phyloP scores from a whole-genome alignment of 2,329 filamentous ascomycete genomes.

The Phaeosphaeriaceae sp. region DNA sequence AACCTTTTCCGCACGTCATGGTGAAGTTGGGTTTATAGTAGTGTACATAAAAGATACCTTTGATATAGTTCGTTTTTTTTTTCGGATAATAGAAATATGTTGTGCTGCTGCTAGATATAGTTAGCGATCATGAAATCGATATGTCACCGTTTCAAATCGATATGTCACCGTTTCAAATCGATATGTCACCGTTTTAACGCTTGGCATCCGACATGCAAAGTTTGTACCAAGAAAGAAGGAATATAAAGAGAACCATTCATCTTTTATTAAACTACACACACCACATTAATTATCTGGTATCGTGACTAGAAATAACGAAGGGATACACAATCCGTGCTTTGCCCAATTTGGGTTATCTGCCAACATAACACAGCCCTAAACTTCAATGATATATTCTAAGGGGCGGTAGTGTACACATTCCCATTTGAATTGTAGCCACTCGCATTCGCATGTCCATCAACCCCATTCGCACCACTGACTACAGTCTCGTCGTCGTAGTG shows the following conservation, averaged over 20 bases:
- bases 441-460: conserved; percentile 20
- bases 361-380: neutral
- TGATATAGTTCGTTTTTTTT: no score
- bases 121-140: neutral
- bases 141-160: no score
- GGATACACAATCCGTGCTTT: neutral
- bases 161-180: no score
- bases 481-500: conserved; percentile 33
- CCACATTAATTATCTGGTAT: neutral
- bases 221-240: neutral
- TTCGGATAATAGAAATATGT: no score
- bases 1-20: neutral
- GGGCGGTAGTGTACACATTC: conserved; percentile 23
- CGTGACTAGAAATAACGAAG: neutral
- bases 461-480: conserved; percentile 13
- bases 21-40: neutral
- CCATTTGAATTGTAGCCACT: conserved; percentile 15
- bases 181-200: neutral
- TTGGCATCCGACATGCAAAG: neutral
- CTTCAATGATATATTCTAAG: conserved; percentile 4
- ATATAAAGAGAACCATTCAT: neutral
- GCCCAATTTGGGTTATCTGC: neutral
- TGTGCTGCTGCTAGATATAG: no score
- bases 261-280: neutral
- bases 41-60: no score